phyloP scores from a whole-genome alignment of 208 protist species.

The Trypanosoma rangeli region DNA sequence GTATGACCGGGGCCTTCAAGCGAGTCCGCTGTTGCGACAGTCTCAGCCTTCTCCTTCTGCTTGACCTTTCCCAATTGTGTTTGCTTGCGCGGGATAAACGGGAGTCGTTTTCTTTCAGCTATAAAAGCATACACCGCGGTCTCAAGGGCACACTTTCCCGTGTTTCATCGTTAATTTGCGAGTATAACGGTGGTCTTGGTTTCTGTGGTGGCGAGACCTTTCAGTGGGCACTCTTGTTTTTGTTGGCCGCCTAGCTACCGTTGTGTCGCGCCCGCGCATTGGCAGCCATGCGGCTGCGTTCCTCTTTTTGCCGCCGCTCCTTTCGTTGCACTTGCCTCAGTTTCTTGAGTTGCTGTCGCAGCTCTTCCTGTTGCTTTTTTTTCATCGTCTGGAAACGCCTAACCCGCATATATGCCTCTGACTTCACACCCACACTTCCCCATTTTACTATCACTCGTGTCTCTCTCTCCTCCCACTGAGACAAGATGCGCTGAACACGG shows the following conservation, averaged over 20 bases:
- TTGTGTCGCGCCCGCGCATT: conserved; percentile 7
- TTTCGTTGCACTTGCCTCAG: not conserved
- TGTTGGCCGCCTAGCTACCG: not conserved
- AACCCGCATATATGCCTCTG: conserved; percentile 12
- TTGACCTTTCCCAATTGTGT: too few species aligned
- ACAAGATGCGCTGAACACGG: conserved; percentile 15
- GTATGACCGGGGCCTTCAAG: too few species aligned
- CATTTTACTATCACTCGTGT: conserved; percentile 17
- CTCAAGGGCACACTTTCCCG: not conserved
- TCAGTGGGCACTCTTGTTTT: not conserved
- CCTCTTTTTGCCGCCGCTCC: conserved; percentile 3
- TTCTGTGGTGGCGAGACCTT: not conserved
- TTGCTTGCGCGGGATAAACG: too few species aligned
- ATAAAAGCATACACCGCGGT: not conserved
- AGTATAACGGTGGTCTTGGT: not conserved
- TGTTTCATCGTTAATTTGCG: not conserved
- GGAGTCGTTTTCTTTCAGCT: not conserved
- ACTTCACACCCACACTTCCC: conserved; percentile 26
- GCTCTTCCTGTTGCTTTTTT: conserved; percentile 21
- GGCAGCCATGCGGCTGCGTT: conserved; percentile 1
- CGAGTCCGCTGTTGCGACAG: too few species aligned
- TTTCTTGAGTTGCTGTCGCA: conserved; percentile 2
- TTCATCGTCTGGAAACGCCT: conserved; percentile 12
- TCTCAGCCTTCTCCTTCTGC: too few species aligned
- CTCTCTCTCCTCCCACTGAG: conserved; percentile 17